phyloP scores from a whole-genome alignment of 75 land plant species.

The Pinus taeda region DNA sequence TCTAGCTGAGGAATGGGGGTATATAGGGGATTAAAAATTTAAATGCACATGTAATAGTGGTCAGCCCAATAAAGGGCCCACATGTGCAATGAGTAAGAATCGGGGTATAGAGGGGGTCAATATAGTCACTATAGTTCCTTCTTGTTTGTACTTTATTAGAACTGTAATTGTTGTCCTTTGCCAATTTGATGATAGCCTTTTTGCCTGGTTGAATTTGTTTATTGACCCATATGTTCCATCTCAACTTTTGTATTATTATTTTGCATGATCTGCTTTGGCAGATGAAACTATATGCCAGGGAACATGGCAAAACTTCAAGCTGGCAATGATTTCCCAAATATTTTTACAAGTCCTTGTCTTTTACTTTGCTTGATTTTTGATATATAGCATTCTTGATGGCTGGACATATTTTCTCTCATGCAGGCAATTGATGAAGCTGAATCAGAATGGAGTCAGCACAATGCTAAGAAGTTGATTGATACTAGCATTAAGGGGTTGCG shows the following conservation, averaged over 20 bases:
- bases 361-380: not conserved
- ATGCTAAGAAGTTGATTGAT: slow-evolving; percentile 91
- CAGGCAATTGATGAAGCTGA: slow-evolving; percentile 99
- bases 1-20: too few species aligned
- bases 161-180: too few species aligned
- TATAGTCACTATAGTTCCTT: too few species aligned
- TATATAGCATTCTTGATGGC: not conserved
- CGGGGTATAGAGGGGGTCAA: too few species aligned
- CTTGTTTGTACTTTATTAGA: too few species aligned
- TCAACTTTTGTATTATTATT: too few species aligned
- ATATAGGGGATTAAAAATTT: too few species aligned
- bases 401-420: slow-evolving; percentile 4
- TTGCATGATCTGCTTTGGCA: not conserved
- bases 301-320: not conserved
- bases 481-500: slow-evolving; percentile 79
- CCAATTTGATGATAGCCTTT: not conserved
- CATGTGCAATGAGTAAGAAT: too few species aligned
- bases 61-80: too few species aligned
- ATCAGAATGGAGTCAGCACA: slow-evolving; percentile 98
- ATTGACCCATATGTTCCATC: not conserved
- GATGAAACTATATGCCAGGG: not conserved
- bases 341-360: not conserved
- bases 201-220: not conserved
- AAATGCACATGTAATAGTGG: too few species aligned
- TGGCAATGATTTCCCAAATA: not conserved